Evolutionary conservation across 2,329 filamentous ascomycete species (phyloP).

Genomic region (Phoma herbarum): DNA sequence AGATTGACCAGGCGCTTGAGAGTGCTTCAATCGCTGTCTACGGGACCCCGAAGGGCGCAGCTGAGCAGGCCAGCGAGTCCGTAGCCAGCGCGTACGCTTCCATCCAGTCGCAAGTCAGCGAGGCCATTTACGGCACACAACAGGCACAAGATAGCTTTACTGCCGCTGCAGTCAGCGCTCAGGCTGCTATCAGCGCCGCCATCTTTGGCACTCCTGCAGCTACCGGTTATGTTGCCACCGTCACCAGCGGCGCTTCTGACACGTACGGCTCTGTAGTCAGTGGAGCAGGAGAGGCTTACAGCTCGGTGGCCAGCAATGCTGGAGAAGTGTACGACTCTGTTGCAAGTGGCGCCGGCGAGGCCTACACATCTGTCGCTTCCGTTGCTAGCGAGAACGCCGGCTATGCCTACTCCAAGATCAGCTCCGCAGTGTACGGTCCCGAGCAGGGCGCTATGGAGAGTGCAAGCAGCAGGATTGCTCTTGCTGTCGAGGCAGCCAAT

Average conservation of each 20-base stretch:
- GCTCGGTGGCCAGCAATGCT: constrained; percentile 57
- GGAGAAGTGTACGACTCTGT: constrained; percentile 56
- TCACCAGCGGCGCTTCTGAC: constrained; percentile 31
- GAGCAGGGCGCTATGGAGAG: constrained; percentile 57
- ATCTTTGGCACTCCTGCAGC: constrained; percentile 65
- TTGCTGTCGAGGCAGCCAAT: constrained; percentile 56
- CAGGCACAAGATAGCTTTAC: constrained; percentile 63
- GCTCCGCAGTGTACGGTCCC: constrained; percentile 59
- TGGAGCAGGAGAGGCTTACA: constrained; percentile 56
- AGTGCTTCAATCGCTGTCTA: constrained; percentile 67
- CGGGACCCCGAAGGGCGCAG: constrained; percentile 62
- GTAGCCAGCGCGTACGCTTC: constrained; percentile 63
- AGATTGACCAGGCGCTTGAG: constrained; percentile 66
- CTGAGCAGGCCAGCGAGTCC: constrained; percentile 64
- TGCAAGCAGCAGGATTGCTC: constrained; percentile 53
- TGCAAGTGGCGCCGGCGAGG: constrained; percentile 34
- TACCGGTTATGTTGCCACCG: constrained; percentile 51
- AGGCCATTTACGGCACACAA: constrained; percentile 65
- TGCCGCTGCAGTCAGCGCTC: constrained; percentile 64
- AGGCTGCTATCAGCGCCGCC: constrained; percentile 62
- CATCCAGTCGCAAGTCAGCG: constrained; percentile 59
- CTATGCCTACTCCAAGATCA: constrained; percentile 48
- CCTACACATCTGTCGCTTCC: constrained; percentile 57
- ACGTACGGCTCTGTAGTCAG: constrained; percentile 59
- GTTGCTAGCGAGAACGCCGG: constrained; percentile 55